Base-by-base conservation (phyloP, 345 rosid genomes). In the Clausena lansium region DNA sequence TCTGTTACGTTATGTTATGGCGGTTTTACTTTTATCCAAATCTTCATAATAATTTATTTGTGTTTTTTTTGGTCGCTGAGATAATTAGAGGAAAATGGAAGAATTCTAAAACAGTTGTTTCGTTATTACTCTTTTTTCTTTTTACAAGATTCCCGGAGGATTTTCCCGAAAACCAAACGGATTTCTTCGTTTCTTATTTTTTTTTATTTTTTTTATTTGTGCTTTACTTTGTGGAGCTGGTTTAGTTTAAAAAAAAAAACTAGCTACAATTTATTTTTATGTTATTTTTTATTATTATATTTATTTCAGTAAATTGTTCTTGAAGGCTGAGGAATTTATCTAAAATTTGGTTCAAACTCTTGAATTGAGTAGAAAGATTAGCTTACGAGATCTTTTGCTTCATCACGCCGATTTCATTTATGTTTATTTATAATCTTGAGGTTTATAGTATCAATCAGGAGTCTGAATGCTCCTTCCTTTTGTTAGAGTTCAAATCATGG, bases 61-160 rank as follows among this genome's bases (percentile, higher is more conserved):
- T 33, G 1, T 9, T 50, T 52, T 27, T 67, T 73, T 85, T 69
- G 78, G 70, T 71, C 77, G 74, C 67, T 35, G 36, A 57, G 55
- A 38, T 61, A 77, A 60, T 45, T 35, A 6, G 66, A 38, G 33
- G 57, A 59, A 45, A 67, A 71, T 59, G 72, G 67, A 59, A 39
- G 67, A 55, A 76, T 58, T 38, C 60, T 22, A 6, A 63, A 7
- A 38, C 41, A 15, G 73, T 45, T 57, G 52, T 30, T 74, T 7
- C 28, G 22, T 15, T 52, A 52, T 45, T 13, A 41, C 10, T 41
- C 7, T 7, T 25, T 73, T 73, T 45, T 72, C 24, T 24, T 17
- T 17, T 45, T 9, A 3, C 10, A 8, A 35, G 36, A 57, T 67
- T 68, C 41, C n/a, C 7, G 24, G 17, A 36, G 50, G 24, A 30